phyloP scores from a whole-genome alignment of 2,329 filamentous ascomycete species.

The Aspergillus fumigatus region DNA sequence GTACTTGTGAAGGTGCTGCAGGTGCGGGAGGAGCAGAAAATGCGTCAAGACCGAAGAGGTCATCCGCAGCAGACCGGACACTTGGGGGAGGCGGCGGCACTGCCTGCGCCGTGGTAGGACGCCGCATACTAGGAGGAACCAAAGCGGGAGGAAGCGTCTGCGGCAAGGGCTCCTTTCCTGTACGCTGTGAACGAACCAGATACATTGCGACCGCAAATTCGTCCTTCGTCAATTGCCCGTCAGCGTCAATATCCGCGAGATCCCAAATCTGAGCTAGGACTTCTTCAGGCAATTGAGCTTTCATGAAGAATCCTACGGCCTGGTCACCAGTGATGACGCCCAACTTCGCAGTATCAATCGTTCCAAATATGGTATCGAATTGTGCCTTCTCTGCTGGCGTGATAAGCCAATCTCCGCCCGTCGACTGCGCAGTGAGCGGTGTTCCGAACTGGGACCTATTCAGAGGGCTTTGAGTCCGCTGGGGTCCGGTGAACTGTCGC shows the following conservation, averaged over 20 bases:
- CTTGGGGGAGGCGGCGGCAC: constrained; percentile 47
- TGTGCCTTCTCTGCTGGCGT: constrained; percentile 76
- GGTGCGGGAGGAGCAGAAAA: constrained; percentile 51
- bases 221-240: constrained; percentile 77
- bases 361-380: constrained; percentile 81
- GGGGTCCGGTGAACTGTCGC: constrained; percentile 66
- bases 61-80: constrained; percentile 81
- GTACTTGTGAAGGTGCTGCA: constrained; percentile 54
- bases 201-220: constrained; percentile 98
- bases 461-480: constrained; percentile 58
- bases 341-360: constrained; percentile 72
- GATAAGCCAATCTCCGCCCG: constrained; percentile 73
- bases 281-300: constrained; percentile 85
- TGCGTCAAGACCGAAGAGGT: constrained; percentile 87
- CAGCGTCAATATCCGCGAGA: constrained; percentile 86
- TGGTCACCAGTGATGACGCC: constrained; percentile 91
- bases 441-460: constrained; percentile 48
- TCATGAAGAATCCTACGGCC: constrained; percentile 88
- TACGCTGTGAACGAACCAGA: constrained; percentile 84
- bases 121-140: constrained; percentile 79
- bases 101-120: constrained; percentile 36
- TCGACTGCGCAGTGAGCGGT: constrained; percentile 50
- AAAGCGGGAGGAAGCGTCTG: constrained; percentile 73
- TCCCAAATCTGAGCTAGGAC: constrained; percentile 94
- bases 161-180: constrained; percentile 67